Evolutionary conservation across 1,284 basidiomycete genomes (phyloP), one percentile per base, ranked within the genome.

Genomic region (Heterobasidion occidentale): DNA sequence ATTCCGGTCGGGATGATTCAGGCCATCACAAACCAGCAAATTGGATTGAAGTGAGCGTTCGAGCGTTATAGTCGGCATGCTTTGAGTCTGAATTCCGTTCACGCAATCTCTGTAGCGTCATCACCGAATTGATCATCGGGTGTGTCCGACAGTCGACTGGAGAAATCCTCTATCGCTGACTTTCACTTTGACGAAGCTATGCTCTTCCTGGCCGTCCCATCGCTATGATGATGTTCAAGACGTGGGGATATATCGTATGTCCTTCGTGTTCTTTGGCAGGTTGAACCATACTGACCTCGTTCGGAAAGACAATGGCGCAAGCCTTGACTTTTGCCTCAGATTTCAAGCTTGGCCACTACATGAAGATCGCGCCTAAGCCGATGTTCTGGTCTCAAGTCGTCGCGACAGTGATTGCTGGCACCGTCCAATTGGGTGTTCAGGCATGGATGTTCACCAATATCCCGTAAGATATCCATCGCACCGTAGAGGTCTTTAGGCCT

Each of bases 321-420:
- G 61, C 61, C n/a, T 45, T 62, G 44, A 61, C 61, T 17, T 88
- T 88, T 67, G 77, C 84, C 4, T 77, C 79, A 12, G 86, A 88
- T 65, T 82, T 86, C 67, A 86, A 87, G 64, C 77, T 87, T 35
- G 84, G 83, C 3, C 84, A 87, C 61, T 86, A 87, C 70, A 87
- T 87, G 84, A 87, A 88, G 67, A 72, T 86, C 20, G 73, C 77
- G 42, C 74, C 77, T 8, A 67, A 76, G 52, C 67, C 75, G 6
- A 84, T 88, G 77, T 84, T 89, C 65, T 74, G 71, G 62, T 71
- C 69, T 42, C 67, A 68, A 57, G 66, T 60, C 66, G 69, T 77
- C 9, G 59, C 75, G 15, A 77, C 74, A 44, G 70, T 74, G 1
- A 55, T 90, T 34, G 83, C 83, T 6, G 81, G 80, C 34, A 83